phyloP scores from a whole-genome alignment of 208 protist genomes.

The Leishmania turanica region DNA sequence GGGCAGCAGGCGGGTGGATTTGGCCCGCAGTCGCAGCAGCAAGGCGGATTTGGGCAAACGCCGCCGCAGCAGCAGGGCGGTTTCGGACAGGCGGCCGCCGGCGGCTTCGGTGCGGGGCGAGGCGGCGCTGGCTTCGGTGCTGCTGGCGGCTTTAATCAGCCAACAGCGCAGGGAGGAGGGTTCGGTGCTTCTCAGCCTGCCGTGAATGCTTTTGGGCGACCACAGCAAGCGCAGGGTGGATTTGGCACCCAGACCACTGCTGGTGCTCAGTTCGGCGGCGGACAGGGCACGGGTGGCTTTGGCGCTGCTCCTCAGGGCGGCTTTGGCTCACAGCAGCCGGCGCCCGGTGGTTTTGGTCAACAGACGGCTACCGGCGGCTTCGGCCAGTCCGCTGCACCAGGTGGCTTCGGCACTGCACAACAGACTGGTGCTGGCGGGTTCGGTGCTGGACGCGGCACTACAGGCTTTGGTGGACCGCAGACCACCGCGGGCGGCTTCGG shows the following conservation, averaged over 20 bases:
- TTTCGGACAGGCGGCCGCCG: constrained; percentile 36
- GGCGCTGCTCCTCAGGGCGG: constrained; percentile 14
- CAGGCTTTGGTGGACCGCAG: constrained; percentile 9
- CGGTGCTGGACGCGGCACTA: constrained; percentile 13
- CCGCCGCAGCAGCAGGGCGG: constrained; percentile 8
- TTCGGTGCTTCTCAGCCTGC: constrained; percentile 8
- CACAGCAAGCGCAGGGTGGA: constrained; percentile 17
- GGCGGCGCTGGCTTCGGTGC: constrained; percentile 14
- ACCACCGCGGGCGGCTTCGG: constrained; percentile 37
- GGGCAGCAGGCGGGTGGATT: constrained; percentile 51
- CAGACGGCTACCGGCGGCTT: constrained; percentile 20
- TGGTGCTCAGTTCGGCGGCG: constrained; percentile 11
- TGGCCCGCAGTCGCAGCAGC: constrained; percentile 37
- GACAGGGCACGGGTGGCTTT: constrained; percentile 34
- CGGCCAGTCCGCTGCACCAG: constrained; percentile 28
- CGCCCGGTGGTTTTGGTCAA: constrained; percentile 35
- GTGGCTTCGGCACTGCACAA: constrained; percentile 23
- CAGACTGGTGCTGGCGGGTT: constrained; percentile 19
- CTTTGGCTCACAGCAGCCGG: constrained; percentile 22
- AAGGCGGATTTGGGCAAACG: constrained; percentile 39
- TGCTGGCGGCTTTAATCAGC: constrained; percentile 11
- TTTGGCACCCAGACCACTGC: constrained; percentile 21
- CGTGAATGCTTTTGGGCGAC: constrained; percentile 18
- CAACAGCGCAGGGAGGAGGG: constrained; percentile 16
- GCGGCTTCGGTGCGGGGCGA: constrained; percentile 29